These are phyloP conservation scores for Fusarium sarcochroum DNA, from an alignment of 2,329 filamentous ascomycete species.

Conservation along the genomic window DNA sequence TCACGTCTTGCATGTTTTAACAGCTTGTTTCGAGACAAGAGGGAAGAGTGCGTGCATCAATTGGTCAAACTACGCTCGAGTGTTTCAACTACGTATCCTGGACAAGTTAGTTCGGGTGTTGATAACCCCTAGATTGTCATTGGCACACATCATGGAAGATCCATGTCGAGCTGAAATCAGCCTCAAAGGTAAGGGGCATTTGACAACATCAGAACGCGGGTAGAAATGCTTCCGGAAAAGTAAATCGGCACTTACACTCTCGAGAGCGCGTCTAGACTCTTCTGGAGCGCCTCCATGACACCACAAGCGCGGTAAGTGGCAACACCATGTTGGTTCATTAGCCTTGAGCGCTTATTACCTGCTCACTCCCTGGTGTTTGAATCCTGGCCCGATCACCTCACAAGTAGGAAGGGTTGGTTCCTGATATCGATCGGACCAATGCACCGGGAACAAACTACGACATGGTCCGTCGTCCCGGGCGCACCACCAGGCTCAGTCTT, in stretches of 20 bases:
- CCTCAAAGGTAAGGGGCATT: neutral
- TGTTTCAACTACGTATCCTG: neutral
- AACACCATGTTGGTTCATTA: slow-evolving; percentile 33
- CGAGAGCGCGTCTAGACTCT: slow-evolving; percentile 36
- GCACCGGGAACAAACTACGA: neutral
- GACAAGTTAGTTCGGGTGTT: neutral
- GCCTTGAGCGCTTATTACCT: slow-evolving; percentile 11
- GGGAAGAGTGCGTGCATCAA: neutral
- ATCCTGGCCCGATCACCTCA: neutral
- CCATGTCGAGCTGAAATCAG: slow-evolving; percentile 28
- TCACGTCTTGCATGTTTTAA: neutral
- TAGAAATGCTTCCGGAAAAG: slow-evolving; percentile 20
- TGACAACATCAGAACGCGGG: slow-evolving; percentile 14
- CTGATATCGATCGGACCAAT: slow-evolving; percentile 3
- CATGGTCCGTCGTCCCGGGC: neutral
- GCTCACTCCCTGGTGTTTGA: neutral
- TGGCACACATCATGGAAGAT: neutral
- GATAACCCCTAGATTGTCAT: neutral
- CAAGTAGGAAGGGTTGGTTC: neutral
- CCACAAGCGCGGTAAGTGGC: slow-evolving; percentile 36
- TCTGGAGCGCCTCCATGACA: slow-evolving; percentile 39
- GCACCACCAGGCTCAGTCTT: neutral
- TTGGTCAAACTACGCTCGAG: neutral
- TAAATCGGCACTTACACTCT: slow-evolving; percentile 13
- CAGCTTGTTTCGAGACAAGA: neutral